Base-by-base conservation (phyloP, 495 filamentous ascomycete species). In the Pyrenula massariospora region DNA sequence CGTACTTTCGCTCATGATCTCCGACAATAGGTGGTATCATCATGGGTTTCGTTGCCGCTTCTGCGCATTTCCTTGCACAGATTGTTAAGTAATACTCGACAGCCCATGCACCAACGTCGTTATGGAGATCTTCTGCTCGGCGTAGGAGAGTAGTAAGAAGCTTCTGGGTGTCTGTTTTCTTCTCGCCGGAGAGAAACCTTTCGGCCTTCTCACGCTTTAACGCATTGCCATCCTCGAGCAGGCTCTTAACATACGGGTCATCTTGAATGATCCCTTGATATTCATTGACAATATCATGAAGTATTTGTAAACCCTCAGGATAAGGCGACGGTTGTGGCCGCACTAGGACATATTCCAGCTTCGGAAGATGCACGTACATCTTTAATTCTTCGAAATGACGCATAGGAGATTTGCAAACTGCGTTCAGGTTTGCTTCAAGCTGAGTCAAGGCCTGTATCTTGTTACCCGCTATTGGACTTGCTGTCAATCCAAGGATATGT, bases 401-500 rank as follows among this genome's bases (percentile, higher is more conserved):
- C n/a, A 74, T 83, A 0, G 92, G 92, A 0, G 85, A 86, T 52
- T 73, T 83, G 56, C 85, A 84, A 10, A 85, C 70, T 0, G 90
- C 80, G 62, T 93, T 78, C 20, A 97, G 68, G 59, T 88, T 95
- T 22, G 73, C 53, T 64, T 97, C 92, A 21, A 65, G 24, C 76
- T 73, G 52, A 47, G 49, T 56, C 3, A 59, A 49, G 24, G 49
- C 56, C 11, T 47, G 36, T 8, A 47, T 22, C 12, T 57, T 60
- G 25, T 42, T 55, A 12, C 56, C 77, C 56, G 87, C 80, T 10
- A 91, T 74, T 0, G 92, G 92, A 61, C 88, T 94, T 0, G 92
- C 92, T 20, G 88, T 90, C 1, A 97, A 77, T 3, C 91, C 92
- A 10, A 96, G 71, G 54, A 96, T 90, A 12, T 73, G 70, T 0